phyloP scores from a whole-genome alignment of 805 yeast genomes.

The Ogataea methylovora region DNA sequence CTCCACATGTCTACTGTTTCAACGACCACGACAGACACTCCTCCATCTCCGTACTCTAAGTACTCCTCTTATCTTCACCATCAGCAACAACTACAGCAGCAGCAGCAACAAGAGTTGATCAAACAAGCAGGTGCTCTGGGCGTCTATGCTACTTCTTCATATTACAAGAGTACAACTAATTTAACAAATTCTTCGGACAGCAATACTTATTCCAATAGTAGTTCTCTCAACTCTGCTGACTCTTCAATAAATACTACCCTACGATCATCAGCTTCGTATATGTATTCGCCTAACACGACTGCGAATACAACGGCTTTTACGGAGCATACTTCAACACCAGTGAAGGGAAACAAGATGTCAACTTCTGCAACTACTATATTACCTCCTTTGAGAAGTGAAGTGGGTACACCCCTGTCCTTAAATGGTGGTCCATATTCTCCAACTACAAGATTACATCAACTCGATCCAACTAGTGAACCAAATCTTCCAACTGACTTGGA shows the following conservation, averaged over 20 bases:
- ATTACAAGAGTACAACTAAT: background rate
- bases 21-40: background rate
- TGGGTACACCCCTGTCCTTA: no score
- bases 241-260: background rate
- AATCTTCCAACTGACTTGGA: constrained; percentile 2
- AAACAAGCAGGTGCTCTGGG: constrained; percentile 22
- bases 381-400: no score
- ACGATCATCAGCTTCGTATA: no score
- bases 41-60: constrained; percentile 3
- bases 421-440: no score
- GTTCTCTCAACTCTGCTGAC: background rate
- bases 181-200: background rate
- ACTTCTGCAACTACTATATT: no score
- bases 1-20: no score
- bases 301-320: no score
- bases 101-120: constrained; percentile 6
- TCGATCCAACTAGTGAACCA: constrained; percentile 1
- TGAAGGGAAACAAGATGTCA: background rate
- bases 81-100: background rate
- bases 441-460: background rate
- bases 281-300: no score
- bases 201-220: background rate
- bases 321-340: background rate
- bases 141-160: constrained; percentile 13
- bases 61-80: no score